Evolutionary conservation across 2,329 filamentous ascomycete species (phyloP), one percentile per base, ranked within the genome.

Genomic region (Arthrobotrys entomopaga): DNA sequence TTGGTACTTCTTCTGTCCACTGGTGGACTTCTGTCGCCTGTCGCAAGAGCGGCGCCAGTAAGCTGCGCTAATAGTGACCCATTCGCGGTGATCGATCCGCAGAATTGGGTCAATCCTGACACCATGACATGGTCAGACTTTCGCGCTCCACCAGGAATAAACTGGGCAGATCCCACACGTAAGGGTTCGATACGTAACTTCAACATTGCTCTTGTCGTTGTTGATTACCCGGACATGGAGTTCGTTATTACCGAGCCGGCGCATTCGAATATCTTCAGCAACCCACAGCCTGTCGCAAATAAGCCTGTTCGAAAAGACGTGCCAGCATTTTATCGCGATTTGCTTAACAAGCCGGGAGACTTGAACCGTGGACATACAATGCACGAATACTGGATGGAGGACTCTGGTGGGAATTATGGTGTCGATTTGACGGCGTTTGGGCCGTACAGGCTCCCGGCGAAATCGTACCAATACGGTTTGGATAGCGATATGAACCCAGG

Each of bases 331-430:
- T 86, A 86, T 77, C 82, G 81, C 29, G 84, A 86, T 70, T 79
- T 86, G 2, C 80, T 86, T 56, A 87, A 86, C 74, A 83, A 79
- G 57, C 85, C 84, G 0, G 82, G 80, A 43, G 83, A 84, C 2
- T 78, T 86, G 29, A 86, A 86, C 66, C 80, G 80, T n/a, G 82
- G 82, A 2, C 85, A 86, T 71, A 86, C 85, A 1, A 80, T 87
- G 1, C 85, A 87, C 70, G 84, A 86, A 78, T 86, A 87, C 77
- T 86, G 85, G 85, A 86, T 86, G 85, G 84, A 84, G 60, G 85
- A 86, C 78, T 85, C 84, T 0, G 83, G 82, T 11, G 85, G 85
- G 1, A 82, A 83, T 16, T 86, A 83, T 69, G 85, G 85, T 13
- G 85, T 86, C 7, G 83, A 86, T 65, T 76, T 87, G 78, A 86